phyloP scores from a whole-genome alignment of 2,329 filamentous ascomycete genomes.

The Cladobotryum mycophilum region DNA sequence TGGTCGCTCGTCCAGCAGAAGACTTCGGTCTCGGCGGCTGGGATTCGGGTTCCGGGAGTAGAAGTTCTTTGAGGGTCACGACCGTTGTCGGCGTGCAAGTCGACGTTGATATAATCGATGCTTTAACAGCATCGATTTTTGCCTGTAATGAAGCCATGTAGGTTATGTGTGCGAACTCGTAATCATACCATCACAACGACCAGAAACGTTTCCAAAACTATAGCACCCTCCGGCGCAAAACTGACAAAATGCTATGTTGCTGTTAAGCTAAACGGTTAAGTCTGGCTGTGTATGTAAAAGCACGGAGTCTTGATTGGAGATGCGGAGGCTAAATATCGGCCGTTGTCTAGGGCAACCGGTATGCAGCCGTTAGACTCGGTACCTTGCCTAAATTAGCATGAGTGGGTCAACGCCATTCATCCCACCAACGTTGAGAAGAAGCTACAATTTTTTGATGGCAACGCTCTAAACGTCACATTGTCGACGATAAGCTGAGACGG shows the following conservation, averaged over 20 bases:
- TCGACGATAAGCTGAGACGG: too few relatives aligned
- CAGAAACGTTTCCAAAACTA: slow-evolving; percentile 18
- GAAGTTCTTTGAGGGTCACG: slow-evolving; percentile 41
- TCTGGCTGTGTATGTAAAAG: not conserved
- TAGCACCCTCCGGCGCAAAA: slow-evolving; percentile 18
- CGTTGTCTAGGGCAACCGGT: slow-evolving; percentile 33
- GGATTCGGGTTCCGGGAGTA: slow-evolving; percentile 29
- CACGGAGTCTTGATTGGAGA: not conserved
- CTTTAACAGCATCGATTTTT: slow-evolving; percentile 46
- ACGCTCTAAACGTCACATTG: too few relatives aligned
- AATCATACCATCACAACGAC: slow-evolving; percentile 28
- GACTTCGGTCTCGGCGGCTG: slow-evolving; percentile 21
- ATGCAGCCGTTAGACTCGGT: not conserved
- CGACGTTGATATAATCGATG: slow-evolving; percentile 44
- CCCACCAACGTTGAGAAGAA: too few relatives aligned
- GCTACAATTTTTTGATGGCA: too few relatives aligned
- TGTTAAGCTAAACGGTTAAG: slow-evolving; percentile 11
- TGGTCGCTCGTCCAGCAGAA: slow-evolving; percentile 22
- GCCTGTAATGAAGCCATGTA: slow-evolving; percentile 39
- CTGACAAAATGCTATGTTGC: slow-evolving; percentile 14
- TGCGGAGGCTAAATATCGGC: slow-evolving; percentile 26
- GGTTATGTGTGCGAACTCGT: slow-evolving; percentile 20
- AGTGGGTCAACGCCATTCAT: too few relatives aligned
- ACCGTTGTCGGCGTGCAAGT: slow-evolving; percentile 48
- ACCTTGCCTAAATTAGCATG: slow-evolving; percentile 1